Evolutionary conservation across 306 rosid genomes (phyloP), one percentile per base, ranked within the genome.

Genomic region (Malus orientalis): DNA sequence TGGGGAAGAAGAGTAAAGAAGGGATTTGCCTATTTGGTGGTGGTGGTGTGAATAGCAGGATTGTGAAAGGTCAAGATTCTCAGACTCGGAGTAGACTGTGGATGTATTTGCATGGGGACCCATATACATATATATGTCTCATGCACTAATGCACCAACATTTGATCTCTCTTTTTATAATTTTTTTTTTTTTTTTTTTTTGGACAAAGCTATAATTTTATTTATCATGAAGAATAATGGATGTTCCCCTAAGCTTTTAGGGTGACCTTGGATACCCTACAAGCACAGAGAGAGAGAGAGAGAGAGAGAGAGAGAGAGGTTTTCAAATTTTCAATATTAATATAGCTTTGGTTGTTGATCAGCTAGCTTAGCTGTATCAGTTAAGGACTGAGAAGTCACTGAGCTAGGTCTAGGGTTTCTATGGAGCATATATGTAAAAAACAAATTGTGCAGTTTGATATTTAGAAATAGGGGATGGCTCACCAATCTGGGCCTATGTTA

Each of bases 201-300:
- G 23, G 23, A 22, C 23, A 22, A 22, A 22, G 23, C 23, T 30
- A 23, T 32, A 30, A 32, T 59, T 79, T 74, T 83, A 72, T 79
- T 74, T 83, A 72, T 79, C 60, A 83, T 79, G 86, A 75, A 78
- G 79, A 81, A 81, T 81, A 66, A 85, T 81, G 77, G 73, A 32
- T 81, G 84, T 85, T 79, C 79, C 78, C 76, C 78, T 30, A 67
- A 69, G 70, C 83, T 85, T 81, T 63, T 74, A 78, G 80, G 53
- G 81, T 32, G 79, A 30, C 85, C 65, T 85, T 79, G 85, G 84
- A 85, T 85, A 72, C 88, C 86, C 85, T 84, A 84, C 86, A 53
- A 2, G 3, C 1, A 13, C 5, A 42, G n/a, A 65, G 70, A 62
- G 60, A 55, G 60, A 19, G 27, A 62, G 27, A 55, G 61, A 19